phyloP scores from a whole-genome alignment of 176 grass and related monocot genomes.

The Carex parvula region DNA sequence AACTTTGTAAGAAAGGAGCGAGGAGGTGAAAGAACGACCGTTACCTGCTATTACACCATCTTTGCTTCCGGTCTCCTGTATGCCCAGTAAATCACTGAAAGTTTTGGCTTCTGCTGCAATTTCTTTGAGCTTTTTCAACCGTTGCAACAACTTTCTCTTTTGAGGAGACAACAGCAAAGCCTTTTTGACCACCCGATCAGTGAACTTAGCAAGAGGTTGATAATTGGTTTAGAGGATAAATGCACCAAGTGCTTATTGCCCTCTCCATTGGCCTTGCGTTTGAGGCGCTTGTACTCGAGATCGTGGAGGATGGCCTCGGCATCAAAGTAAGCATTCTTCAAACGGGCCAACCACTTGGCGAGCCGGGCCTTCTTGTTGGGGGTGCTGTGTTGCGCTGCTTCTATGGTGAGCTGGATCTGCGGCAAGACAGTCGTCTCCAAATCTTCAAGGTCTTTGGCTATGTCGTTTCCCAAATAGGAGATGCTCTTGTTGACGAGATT shows the following conservation, averaged over 20 bases:
- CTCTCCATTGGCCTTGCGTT: neutral
- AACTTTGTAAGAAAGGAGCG: neutral
- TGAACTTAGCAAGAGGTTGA: neutral
- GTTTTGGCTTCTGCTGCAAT: neutral
- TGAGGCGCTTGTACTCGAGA: neutral
- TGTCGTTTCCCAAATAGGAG: neutral
- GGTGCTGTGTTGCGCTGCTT: neutral
- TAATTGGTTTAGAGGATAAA: neutral
- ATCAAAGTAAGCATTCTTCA: neutral
- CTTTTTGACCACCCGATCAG: neutral
- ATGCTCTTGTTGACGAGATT: neutral
- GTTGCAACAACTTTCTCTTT: neutral
- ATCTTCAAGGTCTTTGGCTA: neutral
- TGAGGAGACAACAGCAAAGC: neutral
- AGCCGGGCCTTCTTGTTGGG: neutral
- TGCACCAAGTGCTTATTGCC: neutral
- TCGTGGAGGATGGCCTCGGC: neutral
- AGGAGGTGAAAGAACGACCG: neutral
- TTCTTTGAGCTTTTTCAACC: neutral
- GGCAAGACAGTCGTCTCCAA: neutral
- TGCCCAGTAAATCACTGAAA: neutral
- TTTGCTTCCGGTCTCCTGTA: neutral
- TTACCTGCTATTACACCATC: neutral
- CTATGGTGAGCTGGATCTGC: neutral
- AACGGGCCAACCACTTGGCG: neutral